A percentile compares a stretch with the other conserved stretches of the same genome.
These are phyloP conservation scores for Citrus maxima DNA, from an alignment of 345 rosid genomes.

Conservation along the genomic window DNA sequence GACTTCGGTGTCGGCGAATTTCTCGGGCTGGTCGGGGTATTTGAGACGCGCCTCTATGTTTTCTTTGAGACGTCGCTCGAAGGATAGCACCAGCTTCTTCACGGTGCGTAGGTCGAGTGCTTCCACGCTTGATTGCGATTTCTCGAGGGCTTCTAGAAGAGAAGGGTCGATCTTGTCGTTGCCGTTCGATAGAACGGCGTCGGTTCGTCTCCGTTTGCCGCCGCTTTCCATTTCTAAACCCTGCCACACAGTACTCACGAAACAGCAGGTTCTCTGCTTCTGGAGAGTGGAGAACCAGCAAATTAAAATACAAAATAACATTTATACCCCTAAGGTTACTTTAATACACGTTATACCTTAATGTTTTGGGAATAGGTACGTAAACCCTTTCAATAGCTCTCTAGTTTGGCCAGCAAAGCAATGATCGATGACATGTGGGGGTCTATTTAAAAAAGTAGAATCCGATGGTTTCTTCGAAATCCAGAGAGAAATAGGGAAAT, in stretches of 20 bases:
- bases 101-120: conserved; percentile 73
- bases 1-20: conserved; percentile 84
- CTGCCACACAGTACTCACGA: not conserved
- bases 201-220: conserved; percentile 36
- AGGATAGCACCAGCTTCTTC: conserved; percentile 83
- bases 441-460: too few relatives aligned
- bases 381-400: too few relatives aligned
- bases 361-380: too few relatives aligned
- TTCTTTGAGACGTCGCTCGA: conserved; percentile 95
- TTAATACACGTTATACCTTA: too few relatives aligned
- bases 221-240: conserved; percentile 31
- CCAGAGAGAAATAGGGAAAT: too few relatives aligned
- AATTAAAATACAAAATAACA: too few relatives aligned
- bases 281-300: not conserved
- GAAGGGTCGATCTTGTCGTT: conserved; percentile 52
- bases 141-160: conserved; percentile 84
- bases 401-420: too few relatives aligned
- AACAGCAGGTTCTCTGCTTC: not conserved
- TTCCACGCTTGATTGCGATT: conserved; percentile 60
- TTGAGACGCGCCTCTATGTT: conserved; percentile 97
- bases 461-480: too few relatives aligned
- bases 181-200: conserved; percentile 13
- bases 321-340: not conserved
- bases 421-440: too few relatives aligned
- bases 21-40: conserved; percentile 84